phyloP scores from a whole-genome alignment of 192 early-diverging fungal genomes.

The Backusella australiensis region DNA sequence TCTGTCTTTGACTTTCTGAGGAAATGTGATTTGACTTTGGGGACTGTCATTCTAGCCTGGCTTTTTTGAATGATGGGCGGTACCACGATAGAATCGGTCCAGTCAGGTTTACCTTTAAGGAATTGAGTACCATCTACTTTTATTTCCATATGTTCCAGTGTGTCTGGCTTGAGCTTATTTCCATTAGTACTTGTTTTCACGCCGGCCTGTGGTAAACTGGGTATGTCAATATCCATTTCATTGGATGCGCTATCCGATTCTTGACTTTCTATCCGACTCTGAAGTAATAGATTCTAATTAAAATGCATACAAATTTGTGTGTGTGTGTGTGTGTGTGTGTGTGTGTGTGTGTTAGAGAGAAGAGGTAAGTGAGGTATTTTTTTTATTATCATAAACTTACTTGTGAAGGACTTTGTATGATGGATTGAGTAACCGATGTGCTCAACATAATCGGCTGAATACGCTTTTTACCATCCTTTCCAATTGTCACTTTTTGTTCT shows the following conservation, averaged over 20 bases:
- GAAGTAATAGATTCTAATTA: neutral
- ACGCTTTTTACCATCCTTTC: constrained; percentile 80
- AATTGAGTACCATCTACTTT: neutral
- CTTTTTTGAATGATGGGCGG: constrained; percentile 41
- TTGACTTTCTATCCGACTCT: neutral
- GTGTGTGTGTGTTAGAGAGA: too few relatives aligned
- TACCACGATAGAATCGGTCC: constrained; percentile 36
- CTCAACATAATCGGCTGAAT: constrained; percentile 64
- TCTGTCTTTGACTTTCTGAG: constrained; percentile 10
- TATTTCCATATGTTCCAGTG: constrained; percentile 10
- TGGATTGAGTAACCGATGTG: neutral
- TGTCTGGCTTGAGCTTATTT: constrained; percentile 45
- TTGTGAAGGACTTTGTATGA: neutral
- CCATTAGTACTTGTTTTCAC: constrained; percentile 28
- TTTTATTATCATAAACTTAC: neutral
- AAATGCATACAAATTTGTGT: too few relatives aligned
- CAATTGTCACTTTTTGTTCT: constrained; percentile 61
- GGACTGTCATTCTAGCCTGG: constrained; percentile 44
- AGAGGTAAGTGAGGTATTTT: too few relatives aligned
- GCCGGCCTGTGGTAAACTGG: constrained; percentile 2
- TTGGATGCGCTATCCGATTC: neutral
- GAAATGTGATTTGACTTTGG: constrained; percentile 43
- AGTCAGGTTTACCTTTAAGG: constrained; percentile 13
- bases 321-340: too few relatives aligned
- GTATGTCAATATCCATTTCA: neutral